phyloP scores from a whole-genome alignment of 768 basidiomycete species.

The Boletales sp. region DNA sequence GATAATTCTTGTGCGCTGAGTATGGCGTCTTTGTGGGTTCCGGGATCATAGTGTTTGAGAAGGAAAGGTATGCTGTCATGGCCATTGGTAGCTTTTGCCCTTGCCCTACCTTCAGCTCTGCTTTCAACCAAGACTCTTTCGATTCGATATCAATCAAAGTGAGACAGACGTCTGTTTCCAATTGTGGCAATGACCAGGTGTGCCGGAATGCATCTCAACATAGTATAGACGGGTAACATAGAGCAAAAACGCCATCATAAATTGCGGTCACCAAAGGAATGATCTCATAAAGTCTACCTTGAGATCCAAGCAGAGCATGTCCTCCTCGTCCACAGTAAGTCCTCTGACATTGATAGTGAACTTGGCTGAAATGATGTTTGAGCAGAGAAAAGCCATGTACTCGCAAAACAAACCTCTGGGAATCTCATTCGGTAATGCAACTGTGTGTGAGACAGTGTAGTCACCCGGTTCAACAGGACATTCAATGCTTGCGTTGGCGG shows the following conservation, averaged over 20 bases:
- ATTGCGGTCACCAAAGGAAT: slow-evolving; percentile 29
- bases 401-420: slow-evolving; percentile 55
- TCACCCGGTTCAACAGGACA: slow-evolving; percentile 78
- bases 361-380: slow-evolving; percentile 56
- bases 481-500: slow-evolving; percentile 70
- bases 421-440: slow-evolving; percentile 87
- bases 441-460: slow-evolving; percentile 77
- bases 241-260: too few species aligned
- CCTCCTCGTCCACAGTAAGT: slow-evolving; percentile 67
- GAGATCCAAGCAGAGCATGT: slow-evolving; percentile 78
- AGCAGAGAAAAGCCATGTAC: not conserved
- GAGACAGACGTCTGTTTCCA: too few species aligned
- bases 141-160: too few species aligned
- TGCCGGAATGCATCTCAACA: too few species aligned
- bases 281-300: slow-evolving; percentile 69
- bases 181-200: too few species aligned
- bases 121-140: too few species aligned
- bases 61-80: slow-evolving; percentile 65
- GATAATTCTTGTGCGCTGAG: slow-evolving; percentile 73
- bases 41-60: slow-evolving; percentile 78
- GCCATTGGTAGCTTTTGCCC: too few species aligned
- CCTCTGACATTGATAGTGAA: slow-evolving; percentile 69
- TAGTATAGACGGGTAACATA: too few species aligned
- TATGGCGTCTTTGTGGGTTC: slow-evolving; percentile 76
- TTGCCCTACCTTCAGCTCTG: too few species aligned